Conservation (phyloP, 2,329 filamentous ascomycete species). For the Pezicula rhizophila region DNA sequence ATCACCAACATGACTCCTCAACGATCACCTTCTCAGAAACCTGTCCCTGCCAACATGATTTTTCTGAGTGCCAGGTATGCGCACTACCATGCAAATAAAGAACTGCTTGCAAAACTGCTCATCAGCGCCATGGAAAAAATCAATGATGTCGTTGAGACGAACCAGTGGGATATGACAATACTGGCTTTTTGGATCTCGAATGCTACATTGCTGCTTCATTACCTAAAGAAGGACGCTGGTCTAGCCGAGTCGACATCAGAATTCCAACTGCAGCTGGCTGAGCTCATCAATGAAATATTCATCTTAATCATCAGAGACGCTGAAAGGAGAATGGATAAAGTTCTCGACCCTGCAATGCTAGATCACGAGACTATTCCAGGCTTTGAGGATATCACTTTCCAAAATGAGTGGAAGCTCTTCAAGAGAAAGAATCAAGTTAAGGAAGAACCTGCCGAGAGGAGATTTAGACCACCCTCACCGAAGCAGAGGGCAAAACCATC, state of each 20-base stretch:
- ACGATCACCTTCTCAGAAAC: constrained; percentile 92
- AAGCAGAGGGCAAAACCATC: constrained; percentile 88
- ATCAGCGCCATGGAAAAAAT: constrained; percentile 90
- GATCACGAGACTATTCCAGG: constrained; percentile 98
- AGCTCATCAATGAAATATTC: constrained; percentile 96
- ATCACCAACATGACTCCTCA: constrained; percentile 98
- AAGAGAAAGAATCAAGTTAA: constrained; percentile 86
- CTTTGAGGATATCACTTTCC: constrained; percentile 93
- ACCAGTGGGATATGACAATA: constrained; percentile 99
- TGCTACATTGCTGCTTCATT: constrained; percentile 88
- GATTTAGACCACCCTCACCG: constrained; percentile 86
- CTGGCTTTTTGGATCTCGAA: constrained; percentile 99
- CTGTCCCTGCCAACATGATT: constrained; percentile 93
- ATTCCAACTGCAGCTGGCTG: constrained; percentile 88
- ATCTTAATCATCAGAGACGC: constrained; percentile 96
- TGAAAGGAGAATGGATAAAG: constrained; percentile 92
- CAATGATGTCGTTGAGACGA: constrained; percentile 88
- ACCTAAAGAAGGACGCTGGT: constrained; percentile 88
- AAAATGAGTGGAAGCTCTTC: constrained; percentile 98
- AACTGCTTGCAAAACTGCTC: constrained; percentile 75
- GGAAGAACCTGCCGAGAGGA: constrained; percentile 83
- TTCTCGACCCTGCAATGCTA: constrained; percentile 86
- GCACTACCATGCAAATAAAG: constrained; percentile 87
- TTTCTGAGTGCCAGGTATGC: constrained; percentile 94
- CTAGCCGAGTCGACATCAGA: constrained; percentile 75